Percentiles rank a stretch among this genome's conserved stretches.
Evolutionary conservation across 495 filamentous ascomycete genomes (phyloP).

Genomic region (Tuber brumale): DNA sequence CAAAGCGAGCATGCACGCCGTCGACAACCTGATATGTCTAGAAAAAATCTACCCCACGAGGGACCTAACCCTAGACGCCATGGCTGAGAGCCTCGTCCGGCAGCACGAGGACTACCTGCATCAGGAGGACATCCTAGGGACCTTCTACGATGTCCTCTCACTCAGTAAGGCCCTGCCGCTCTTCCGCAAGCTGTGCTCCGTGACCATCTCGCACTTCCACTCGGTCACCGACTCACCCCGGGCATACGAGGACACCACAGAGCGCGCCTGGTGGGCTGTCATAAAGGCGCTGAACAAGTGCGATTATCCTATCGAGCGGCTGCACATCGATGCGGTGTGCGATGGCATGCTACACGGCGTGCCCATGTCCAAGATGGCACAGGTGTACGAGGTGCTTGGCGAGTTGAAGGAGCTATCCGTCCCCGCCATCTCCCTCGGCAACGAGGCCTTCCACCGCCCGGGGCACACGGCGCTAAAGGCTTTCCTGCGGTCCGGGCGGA

Average conservation of each 20-base stretch:
- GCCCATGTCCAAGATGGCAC: constrained; percentile 9
- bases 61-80: constrained; percentile 12
- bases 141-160: constrained; percentile 37
- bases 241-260: constrained; percentile 13
- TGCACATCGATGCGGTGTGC: constrained; percentile 26
- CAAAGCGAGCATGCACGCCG: neutral
- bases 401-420: constrained; percentile 18
- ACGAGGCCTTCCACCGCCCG: neutral
- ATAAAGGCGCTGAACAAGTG: constrained; percentile 37
- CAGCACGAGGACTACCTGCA: constrained; percentile 27
- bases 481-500: neutral
- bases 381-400: constrained; percentile 22
- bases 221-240: neutral
- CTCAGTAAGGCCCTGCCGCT: constrained; percentile 29
- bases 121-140: constrained; percentile 34
- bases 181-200: constrained; percentile 25
- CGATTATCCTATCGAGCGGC: constrained; percentile 18
- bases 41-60: neutral
- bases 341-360: constrained; percentile 16
- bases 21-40: neutral
- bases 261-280: constrained; percentile 33
- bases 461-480: neutral
- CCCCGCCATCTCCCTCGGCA: constrained; percentile 5
- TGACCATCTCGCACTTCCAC: constrained; percentile 28
- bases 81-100: constrained; percentile 19